Percentiles rank a stretch among this genome's conserved stretches.
These are phyloP conservation scores for Mycena metata DNA, from an alignment of 768 basidiomycete species.

Conservation along the genomic window DNA sequence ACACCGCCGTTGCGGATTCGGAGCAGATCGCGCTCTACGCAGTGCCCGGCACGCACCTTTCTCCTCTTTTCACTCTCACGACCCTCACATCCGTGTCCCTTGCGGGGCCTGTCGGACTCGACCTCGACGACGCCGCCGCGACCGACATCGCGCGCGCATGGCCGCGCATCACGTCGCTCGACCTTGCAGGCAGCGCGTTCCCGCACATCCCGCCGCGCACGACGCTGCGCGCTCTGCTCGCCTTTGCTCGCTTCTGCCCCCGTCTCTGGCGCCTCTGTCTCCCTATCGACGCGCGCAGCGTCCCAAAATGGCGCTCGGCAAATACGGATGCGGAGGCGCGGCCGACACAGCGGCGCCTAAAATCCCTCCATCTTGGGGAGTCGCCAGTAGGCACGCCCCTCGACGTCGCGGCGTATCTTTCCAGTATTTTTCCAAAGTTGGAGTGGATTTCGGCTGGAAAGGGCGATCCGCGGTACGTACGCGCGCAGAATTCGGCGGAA, in stretches of 20 bases:
- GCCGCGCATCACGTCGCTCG: conserved; percentile 11
- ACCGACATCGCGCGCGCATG: conserved; percentile 23
- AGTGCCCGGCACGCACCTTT: conserved; percentile 11
- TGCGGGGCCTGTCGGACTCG: conserved; percentile 22
- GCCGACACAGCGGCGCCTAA: conserved; percentile 3
- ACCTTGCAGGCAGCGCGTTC: conserved; percentile 5
- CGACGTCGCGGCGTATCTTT: conserved; percentile 24
- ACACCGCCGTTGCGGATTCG: too few relatives aligned
- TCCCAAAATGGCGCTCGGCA: conserved; percentile 4
- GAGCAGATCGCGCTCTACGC: conserved; percentile 21
- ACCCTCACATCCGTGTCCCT: conserved; percentile 19
- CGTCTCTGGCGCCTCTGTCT: conserved; percentile 2
- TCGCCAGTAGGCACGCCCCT: conserved; percentile 15
- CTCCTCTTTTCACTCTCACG: conserved; percentile 22
- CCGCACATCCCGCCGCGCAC: conserved; percentile 12
- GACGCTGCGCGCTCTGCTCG: conserved; percentile 22
- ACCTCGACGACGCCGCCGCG: conserved; percentile 16
- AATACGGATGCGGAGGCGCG: neutral
- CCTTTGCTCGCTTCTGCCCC: neutral
- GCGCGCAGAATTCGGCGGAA: conserved; percentile 6
- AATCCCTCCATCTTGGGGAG: neutral
- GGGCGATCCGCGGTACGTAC: conserved; percentile 1
- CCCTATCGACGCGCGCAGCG: conserved; percentile 7
- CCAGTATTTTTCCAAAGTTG: conserved; percentile 21
- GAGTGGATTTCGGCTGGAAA: conserved; percentile 3